Conservation (phyloP, 257 asterid genomes). For the Capsicum pubescens region DNA sequence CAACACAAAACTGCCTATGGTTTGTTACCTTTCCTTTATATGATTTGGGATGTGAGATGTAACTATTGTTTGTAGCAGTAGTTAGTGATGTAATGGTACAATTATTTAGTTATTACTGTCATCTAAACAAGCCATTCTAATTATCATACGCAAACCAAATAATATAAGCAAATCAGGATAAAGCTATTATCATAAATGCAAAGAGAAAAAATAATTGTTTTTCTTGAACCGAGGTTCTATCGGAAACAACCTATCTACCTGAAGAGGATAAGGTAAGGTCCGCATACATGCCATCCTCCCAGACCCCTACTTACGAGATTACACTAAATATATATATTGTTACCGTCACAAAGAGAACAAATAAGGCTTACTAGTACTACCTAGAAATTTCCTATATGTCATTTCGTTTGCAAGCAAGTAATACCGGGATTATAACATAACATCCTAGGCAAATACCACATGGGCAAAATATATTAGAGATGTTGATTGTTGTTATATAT, state of each 20-base stretch:
- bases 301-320: not conserved
- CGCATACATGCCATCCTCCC: not conserved
- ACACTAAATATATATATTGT: not conserved
- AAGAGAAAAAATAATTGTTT: too few species aligned
- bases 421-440: too few species aligned
- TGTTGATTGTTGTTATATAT: too few species aligned
- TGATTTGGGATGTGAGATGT: slow-evolving; percentile 28
- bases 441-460: too few species aligned
- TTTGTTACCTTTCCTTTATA: not conserved
- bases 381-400: too few species aligned
- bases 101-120: slow-evolving; percentile 2
- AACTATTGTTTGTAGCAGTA: slow-evolving; percentile 6
- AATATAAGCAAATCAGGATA: not conserved
- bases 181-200: not conserved
- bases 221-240: too few species aligned
- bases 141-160: not conserved
- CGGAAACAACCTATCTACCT: not conserved
- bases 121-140: not conserved
- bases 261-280: not conserved
- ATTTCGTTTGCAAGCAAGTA: too few species aligned
- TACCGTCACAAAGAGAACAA: too few species aligned
- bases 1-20: not conserved
- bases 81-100: not conserved
- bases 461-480: too few species aligned
- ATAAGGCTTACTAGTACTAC: too few species aligned